Evolutionary conservation across 2,329 filamentous ascomycete species (phyloP), one percentile per base, ranked within the genome.

Genomic region (Alternaria hordeiaustralica): DNA sequence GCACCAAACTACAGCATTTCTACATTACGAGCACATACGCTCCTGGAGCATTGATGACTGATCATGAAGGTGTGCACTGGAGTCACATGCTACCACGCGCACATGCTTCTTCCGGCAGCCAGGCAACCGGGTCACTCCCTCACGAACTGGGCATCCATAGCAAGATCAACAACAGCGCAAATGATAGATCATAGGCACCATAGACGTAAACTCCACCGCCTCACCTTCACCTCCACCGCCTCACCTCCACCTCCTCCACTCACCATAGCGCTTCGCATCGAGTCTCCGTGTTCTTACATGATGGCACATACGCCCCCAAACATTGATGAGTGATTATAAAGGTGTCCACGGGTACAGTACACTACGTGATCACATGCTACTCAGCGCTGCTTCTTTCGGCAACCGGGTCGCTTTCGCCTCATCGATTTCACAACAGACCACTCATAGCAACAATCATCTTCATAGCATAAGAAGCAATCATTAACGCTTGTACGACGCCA

Each of bases 391-490:
- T 36, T 36, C 33, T 36, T 36, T 0, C 33, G 30, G 49, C 49
- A 12, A n/a, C 49, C 30, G 49, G 28, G 6, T 36, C 30, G 26
- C 4, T 36, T 41, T 13, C 36, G 25, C 25, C 9, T 26, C 25
- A 10, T 10, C 8, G 1, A 26, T 21, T 25, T 55, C 33, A 55
- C 53, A 26, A 55, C n/a, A 55, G n/a, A 20, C 33, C 30, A 55
- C 53, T 55, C 21, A 55, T 15, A 18, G 18, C n/a, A 53, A 26
- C 28, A 25, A 4, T 5, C 23, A 25, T 25, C 23, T 25, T 28
- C 15, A 44, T 30, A 28, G 26, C 55, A 57, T 26, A 49, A 57
- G n/a, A 53, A 59, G 33, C 46, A 59, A 59, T 54, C 47, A 59
- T 54, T 59, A 59, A 53, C 33, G 28, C 30, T 28, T 20, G 18